Base-by-base conservation (phyloP, 441 rosid species). In the Erysimum cheiri region DNA sequence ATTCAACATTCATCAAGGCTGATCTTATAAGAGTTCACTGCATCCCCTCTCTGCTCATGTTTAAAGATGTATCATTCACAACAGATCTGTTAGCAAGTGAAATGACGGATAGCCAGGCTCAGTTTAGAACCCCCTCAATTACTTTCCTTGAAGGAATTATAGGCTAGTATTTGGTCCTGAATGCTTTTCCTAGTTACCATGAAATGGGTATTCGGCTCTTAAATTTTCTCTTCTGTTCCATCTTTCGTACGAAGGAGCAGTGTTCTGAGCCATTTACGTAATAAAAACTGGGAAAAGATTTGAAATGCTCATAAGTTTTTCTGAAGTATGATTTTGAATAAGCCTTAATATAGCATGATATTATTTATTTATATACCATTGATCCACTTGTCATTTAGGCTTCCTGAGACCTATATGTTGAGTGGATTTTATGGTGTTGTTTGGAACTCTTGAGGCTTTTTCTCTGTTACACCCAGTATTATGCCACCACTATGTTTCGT, bases 111-210 rank as follows among this genome's bases (percentile, higher is more conserved):
- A 48, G 33, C 33, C 32, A 33, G 32, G 44, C 35, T 64, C 48
- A 36, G 48, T 50, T 33, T 24, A 19, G 29, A 48, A 52, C 32
- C 46, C 46, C 58, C 14, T 33, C 43, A 17, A 17, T 31, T 32
- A 31, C 47, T 35, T 26, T 48, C 69, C 32, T 33, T 19, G 46
- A 64, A n/a, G 58, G 26, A 60, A 35, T 19, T 35, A 5, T 40
- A 28, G 33, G n/a, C 66, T 59, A 53, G 55, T 4, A 24, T 50
- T 4, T 13, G 14, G 31, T 53, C 58, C 15, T 53, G 22, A n/a
- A n/a, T 53, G 22, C 22, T n/a, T 54, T 29, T 31, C 57, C 22
- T n/a, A 13, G 24, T 60, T 41, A 41, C 24, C n/a, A 8, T 37
- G 63, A 19, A 58, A 12, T 37, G 12, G 33, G 47, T 58, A 19